These are phyloP conservation scores for Paecilomyces fulvus DNA, from an alignment of 2,329 filamentous ascomycete genomes.

Conservation along the genomic window DNA sequence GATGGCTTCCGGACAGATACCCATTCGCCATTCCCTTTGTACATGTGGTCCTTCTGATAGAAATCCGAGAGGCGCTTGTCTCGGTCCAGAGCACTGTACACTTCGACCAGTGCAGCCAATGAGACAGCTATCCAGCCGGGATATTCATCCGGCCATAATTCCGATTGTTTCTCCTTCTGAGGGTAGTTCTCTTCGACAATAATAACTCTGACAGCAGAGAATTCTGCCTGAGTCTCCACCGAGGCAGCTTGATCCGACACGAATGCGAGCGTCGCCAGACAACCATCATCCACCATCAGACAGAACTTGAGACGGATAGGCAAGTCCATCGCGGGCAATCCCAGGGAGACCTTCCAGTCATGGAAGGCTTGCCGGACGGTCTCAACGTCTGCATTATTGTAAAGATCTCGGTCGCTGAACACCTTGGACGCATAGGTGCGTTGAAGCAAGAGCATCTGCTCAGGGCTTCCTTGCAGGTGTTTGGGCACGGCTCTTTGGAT, in stretches of 20 bases:
- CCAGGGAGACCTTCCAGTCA: constrained; percentile 19
- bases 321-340: constrained; percentile 16
- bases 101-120: constrained; percentile 17
- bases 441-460: constrained; percentile 12
- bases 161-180: constrained; percentile 11
- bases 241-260: constrained; percentile 8
- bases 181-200: constrained; percentile 23
- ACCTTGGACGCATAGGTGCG: constrained; percentile 18
- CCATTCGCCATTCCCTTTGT: constrained; percentile 18
- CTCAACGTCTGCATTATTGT: constrained; percentile 9
- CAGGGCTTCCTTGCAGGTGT: constrained; percentile 12
- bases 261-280: constrained; percentile 11
- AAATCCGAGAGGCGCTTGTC: constrained; percentile 16
- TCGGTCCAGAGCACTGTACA: constrained; percentile 17
- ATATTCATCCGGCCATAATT: constrained; percentile 10
- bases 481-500: constrained; percentile 25
- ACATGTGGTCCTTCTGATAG: constrained; percentile 14
- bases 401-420: constrained; percentile 12
- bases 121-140: constrained; percentile 18
- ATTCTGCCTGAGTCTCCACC: constrained; percentile 6
- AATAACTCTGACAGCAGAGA: constrained; percentile 15
- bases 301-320: constrained; percentile 18
- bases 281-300: constrained; percentile 18
- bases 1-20: background rate
- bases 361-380: constrained; percentile 17